phyloP scores from a whole-genome alignment of 768 basidiomycete genomes.

The Boletus rubropictus region DNA sequence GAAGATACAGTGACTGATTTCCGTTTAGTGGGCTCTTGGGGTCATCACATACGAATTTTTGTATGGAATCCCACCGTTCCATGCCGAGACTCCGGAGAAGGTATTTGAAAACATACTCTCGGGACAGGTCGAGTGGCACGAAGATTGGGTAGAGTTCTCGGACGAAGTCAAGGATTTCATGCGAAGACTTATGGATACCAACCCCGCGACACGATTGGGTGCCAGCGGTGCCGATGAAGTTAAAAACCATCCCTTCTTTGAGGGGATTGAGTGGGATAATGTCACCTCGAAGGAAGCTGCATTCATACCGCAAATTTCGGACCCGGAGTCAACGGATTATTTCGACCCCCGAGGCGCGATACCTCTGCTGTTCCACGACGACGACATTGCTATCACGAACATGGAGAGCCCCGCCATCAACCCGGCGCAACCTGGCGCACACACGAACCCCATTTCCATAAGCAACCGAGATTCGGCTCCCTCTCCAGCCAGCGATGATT shows the following conservation, averaged over 20 bases:
- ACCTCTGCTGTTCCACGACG: slow-evolving; percentile 86
- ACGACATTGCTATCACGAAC: slow-evolving; percentile 59
- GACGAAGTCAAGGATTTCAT: slow-evolving; percentile 88
- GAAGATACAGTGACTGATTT: slow-evolving; percentile 12
- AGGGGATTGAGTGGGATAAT: slow-evolving; percentile 88
- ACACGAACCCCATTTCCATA: slow-evolving; percentile 17
- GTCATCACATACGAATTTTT: slow-evolving; percentile 98
- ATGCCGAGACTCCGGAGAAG: slow-evolving; percentile 93
- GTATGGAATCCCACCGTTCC: slow-evolving; percentile 95
- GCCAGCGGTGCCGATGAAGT: slow-evolving; percentile 87
- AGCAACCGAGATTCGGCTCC: slow-evolving; percentile 39
- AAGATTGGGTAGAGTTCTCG: slow-evolving; percentile 84
- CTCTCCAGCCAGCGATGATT: slow-evolving; percentile 76
- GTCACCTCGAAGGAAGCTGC: slow-evolving; percentile 84
- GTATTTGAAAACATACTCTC: slow-evolving; percentile 99
- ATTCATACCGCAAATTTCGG: slow-evolving; percentile 91
- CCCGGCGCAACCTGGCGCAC: slow-evolving; percentile 9
- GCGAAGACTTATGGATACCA: slow-evolving; percentile 73
- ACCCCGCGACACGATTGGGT: slow-evolving; percentile 77
- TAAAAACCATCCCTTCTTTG: slow-evolving; percentile 86
- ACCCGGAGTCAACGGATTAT: slow-evolving; percentile 99
- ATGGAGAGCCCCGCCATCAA: slow-evolving; percentile 39
- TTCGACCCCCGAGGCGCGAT: slow-evolving; percentile 95
- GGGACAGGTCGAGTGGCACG: slow-evolving; percentile 91
- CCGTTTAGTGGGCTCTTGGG: slow-evolving; percentile 88